Conservation (phyloP, 495 filamentous ascomycete species). For the Xylona heveae region DNA sequence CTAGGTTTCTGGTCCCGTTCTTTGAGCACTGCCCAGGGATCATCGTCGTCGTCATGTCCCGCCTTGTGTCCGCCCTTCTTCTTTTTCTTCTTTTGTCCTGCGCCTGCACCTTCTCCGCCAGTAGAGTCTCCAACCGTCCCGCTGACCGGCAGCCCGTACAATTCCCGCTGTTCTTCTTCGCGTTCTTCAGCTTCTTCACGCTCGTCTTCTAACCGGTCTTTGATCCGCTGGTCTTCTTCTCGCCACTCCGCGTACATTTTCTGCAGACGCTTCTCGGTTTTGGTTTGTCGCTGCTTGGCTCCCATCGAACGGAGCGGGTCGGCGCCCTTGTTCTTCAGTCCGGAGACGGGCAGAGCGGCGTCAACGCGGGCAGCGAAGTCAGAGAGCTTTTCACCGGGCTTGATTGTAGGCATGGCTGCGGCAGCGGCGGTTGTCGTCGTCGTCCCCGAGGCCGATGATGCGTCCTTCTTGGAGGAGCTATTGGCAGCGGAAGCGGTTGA, state of each 20-base stretch:
- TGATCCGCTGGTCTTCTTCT: constrained; percentile 31
- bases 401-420: constrained; percentile 35
- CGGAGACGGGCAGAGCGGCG: constrained; percentile 55
- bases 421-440: constrained; percentile 2
- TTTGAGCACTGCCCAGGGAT: constrained; percentile 64
- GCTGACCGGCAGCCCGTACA: constrained; percentile 26
- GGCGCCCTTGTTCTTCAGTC: constrained; percentile 11
- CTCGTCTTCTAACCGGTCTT: constrained; percentile 35
- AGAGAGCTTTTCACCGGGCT: constrained; percentile 58
- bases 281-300: constrained; percentile 37
- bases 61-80: constrained; percentile 21
- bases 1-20: constrained; percentile 20
- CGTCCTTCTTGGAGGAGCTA: constrained; percentile 7
- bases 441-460: background rate
- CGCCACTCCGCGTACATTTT: constrained; percentile 67
- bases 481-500: no score
- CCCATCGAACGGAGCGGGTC: constrained; percentile 28
- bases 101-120: constrained; percentile 7
- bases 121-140: constrained; percentile 25
- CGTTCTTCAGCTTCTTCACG: constrained; percentile 42
- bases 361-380: constrained; percentile 77
- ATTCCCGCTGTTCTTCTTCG: constrained; percentile 27
- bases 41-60: constrained; percentile 30
- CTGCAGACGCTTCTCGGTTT: constrained; percentile 66
- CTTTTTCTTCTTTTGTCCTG: constrained; percentile 30